Conservation (phyloP, 1,284 basidiomycete genomes). For the Apiotrichum sp. region DNA sequence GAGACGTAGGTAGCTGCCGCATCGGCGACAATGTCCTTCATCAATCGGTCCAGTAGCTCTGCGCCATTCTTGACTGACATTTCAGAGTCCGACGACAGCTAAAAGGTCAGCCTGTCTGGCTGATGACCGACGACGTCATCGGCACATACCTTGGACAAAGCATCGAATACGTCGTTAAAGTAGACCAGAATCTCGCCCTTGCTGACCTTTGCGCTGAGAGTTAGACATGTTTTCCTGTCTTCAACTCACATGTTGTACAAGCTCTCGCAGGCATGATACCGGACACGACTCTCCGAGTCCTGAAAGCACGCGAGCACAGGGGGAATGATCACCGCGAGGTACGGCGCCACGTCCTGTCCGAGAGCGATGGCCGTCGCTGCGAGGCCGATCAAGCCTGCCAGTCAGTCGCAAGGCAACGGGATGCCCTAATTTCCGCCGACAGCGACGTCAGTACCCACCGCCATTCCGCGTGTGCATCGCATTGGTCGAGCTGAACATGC, state of each 20-base stretch:
- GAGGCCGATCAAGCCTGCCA: constrained; percentile 71
- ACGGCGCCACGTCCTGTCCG: constrained; percentile 84
- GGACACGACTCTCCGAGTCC: constrained; percentile 89
- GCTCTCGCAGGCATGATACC: constrained; percentile 79
- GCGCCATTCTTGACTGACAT: constrained; percentile 97
- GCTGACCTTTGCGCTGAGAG: constrained; percentile 70
- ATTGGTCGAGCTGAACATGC: constrained; percentile 80
- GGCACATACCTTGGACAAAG: constrained; percentile 73
- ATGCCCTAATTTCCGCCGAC: too few relatives aligned
- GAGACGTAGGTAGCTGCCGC: constrained; percentile 93
- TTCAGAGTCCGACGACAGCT: constrained; percentile 96
- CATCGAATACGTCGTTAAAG: constrained; percentile 98
- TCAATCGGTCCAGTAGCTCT: constrained; percentile 90
- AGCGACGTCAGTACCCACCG: constrained; percentile 47
- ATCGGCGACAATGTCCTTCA: constrained; percentile 98
- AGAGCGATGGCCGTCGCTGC: constrained; percentile 95
- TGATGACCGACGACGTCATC: neutral
- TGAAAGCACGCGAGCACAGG: constrained; percentile 89
- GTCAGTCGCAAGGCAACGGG: neutral
- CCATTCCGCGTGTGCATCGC: constrained; percentile 87
- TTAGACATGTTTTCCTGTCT: neutral
- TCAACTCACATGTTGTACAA: constrained; percentile 77
- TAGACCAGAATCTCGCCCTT: constrained; percentile 95
- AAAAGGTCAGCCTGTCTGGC: too few relatives aligned
- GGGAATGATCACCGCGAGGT: constrained; percentile 87